Evolutionary conservation across 1,139 yeast species (phyloP), one percentile per base, ranked within the genome.

Genomic region (Sugiyamaella pinicola): DNA sequence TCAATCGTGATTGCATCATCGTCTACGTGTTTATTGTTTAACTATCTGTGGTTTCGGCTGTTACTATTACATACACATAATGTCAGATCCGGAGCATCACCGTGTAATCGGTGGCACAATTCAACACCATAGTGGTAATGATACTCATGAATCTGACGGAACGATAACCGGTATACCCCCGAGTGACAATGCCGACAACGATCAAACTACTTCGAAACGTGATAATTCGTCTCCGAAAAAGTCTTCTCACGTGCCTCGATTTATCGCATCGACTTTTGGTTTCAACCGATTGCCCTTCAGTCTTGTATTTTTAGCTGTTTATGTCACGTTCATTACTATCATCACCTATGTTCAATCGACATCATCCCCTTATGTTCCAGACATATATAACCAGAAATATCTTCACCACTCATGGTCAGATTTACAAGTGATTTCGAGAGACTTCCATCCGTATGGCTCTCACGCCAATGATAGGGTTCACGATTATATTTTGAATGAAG

Each of bases 371-470:
- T 35, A 53, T 18, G 44, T 59, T 8, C 58, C 60, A 21, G 24
- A 17, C 2, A 45, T 41, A 9, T 62, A 61, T 42, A 60, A 62
- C 8, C 47, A 18, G n/a, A 50, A 54, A 28, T 61, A 51, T 47
- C 65, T 83, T 5, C 72, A 79, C 13, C 68, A 76, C 1, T 75
- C 84, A 2, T 89, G 96, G 96, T 59, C 69, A 4, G 87, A 84
- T 61, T 75, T 89, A 52, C 95, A 87, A 66, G 68, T 70, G 8
- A 84, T 90, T 13, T 85, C 93, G 0, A 65, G 70, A 39, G 69
- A 76, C 40, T 82, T 82, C 56, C 97, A 91, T 69, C 89, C 96
- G 0, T 90, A 86, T 68, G 81, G 82, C 24, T 84, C 96, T 0
- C 79, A 75, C 53, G 87, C 84, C 6, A 90, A 89, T 68, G 95